Base-by-base conservation (phyloP, 2,329 filamentous ascomycete species). In the Ophiognomonia clavigignenti-juglandacearum region DNA sequence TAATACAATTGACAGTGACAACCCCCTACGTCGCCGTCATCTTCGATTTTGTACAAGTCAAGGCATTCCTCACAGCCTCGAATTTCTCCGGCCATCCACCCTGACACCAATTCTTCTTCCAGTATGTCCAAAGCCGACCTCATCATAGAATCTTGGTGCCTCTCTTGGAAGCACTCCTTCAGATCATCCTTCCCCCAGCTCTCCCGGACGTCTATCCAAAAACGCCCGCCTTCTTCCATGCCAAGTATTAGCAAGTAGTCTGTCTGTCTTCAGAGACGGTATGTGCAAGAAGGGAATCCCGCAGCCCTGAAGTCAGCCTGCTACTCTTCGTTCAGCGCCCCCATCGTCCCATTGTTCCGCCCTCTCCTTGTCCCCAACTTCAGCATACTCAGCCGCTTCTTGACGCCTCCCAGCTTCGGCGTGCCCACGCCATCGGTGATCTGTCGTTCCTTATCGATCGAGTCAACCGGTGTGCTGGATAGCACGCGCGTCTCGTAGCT, bases 311-410 rank as follows among this genome's bases (percentile, higher is more conserved):
- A 20, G 11, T 20, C 18, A 31, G 27, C 29, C 42, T 27, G 26
- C 67, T 69, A 77, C 63, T 80, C 77, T 61, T 81, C 77, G 45
- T 78, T 71, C 52, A 81, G 61, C 54, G 74, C 75, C 44, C 70
- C 70, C 76, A 80, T 79, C 51, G 67, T 59, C 23, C 64, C 71
- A 51, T 64, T 72, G 40, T 64, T 69, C 62, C 80, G 83, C 60
- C 77, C 81, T 38, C 70, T 71, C 68, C 86, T 88, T 63, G 82
- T 84, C 24, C 85, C 83, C 42, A 90, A 74, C 62, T 85, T 87
- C 59, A 95, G 72, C 58, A 90, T 72, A 62, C 87, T 93, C 55
- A 95, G 73, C 59, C 89, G 71, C 69, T 89, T 92, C 67, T 84
- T 82, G 55, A 95, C 78, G 48, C 82, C 85, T 29, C 78, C 79